These are phyloP conservation scores for Parathielavia hyrcaniae DNA, from an alignment of 495 filamentous ascomycete genomes.

Conservation along the genomic window DNA sequence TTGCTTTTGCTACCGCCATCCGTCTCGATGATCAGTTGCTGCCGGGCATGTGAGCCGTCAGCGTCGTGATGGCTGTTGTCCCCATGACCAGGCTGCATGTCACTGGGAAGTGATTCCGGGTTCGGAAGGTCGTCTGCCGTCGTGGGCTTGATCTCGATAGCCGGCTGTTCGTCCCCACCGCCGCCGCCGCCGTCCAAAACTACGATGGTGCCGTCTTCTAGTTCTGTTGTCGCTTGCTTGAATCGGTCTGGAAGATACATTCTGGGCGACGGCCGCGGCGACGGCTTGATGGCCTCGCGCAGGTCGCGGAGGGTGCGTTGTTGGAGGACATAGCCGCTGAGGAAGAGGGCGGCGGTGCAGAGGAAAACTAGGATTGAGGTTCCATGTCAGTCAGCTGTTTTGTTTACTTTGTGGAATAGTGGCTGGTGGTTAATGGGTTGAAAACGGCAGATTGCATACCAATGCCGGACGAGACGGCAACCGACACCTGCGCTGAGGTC, in stretches of 20 bases:
- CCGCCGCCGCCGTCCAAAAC: slow-evolving; percentile 23
- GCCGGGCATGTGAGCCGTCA: background rate
- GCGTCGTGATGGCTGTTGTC: background rate
- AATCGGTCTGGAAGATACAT: slow-evolving; percentile 41
- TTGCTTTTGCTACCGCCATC: slow-evolving; percentile 4
- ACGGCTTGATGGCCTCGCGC: slow-evolving; percentile 41
- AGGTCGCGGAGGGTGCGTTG: slow-evolving; percentile 49
- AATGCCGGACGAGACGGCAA: slow-evolving; percentile 44
- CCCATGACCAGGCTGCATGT: background rate
- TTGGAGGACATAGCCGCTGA: slow-evolving; percentile 49
- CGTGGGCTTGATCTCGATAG: slow-evolving; percentile 33
- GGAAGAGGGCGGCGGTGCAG: slow-evolving; percentile 48
- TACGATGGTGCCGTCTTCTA: slow-evolving; percentile 36
- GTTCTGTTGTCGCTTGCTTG: slow-evolving; percentile 30
- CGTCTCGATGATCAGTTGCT: background rate
- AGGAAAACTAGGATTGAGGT: slow-evolving; percentile 37
- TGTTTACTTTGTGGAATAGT: background rate
- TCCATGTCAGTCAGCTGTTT: slow-evolving; percentile 31
- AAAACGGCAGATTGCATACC: slow-evolving; percentile 33
- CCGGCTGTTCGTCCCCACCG: slow-evolving; percentile 8
- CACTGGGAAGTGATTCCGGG: no score
- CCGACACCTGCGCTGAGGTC: slow-evolving; percentile 48
- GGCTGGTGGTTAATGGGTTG: background rate
- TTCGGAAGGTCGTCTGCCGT: slow-evolving; percentile 18
- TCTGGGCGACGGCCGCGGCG: slow-evolving; percentile 37